Conservation (phyloP, 768 basidiomycete species). For the Russula foetens region DNA sequence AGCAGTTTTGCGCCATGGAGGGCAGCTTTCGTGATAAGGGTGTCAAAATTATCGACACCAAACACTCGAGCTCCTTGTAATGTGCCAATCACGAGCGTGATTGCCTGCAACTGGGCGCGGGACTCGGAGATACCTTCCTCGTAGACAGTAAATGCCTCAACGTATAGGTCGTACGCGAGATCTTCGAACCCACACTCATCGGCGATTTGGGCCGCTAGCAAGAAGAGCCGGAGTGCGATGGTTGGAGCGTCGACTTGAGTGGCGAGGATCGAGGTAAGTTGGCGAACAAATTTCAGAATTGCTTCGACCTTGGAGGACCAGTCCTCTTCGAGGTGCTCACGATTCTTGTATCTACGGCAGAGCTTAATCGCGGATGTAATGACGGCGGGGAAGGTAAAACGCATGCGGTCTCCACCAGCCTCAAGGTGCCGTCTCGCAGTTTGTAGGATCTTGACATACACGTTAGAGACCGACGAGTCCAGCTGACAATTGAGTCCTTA, state of each 20-base stretch:
- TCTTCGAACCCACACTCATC: constrained; percentile 96
- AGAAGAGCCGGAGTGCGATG: constrained; percentile 90
- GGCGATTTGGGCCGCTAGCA: constrained; percentile 90
- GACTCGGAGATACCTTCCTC: constrained; percentile 97
- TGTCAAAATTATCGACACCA: constrained; percentile 91
- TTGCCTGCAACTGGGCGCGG: constrained; percentile 93
- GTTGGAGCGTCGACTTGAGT: constrained; percentile 88
- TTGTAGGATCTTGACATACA: constrained; percentile 64
- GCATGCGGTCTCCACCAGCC: constrained; percentile 88
- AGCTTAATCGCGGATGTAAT: constrained; percentile 91
- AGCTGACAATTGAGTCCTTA: constrained; percentile 27
- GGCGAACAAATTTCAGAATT: constrained; percentile 91
- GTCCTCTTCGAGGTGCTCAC: constrained; percentile 71
- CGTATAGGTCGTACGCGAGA: constrained; percentile 94
- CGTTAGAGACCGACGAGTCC: neutral
- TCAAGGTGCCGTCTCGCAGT: constrained; percentile 85
- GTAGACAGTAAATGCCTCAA: constrained; percentile 96
- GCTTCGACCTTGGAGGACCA: constrained; percentile 82
- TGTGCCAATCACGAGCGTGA: constrained; percentile 89
- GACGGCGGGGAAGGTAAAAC: constrained; percentile 93
- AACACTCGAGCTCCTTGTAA: constrained; percentile 88
- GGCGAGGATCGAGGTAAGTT: constrained; percentile 86
- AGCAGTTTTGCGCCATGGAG: constrained; percentile 91
- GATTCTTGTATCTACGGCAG: constrained; percentile 82
- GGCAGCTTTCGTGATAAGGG: constrained; percentile 97